A percentile compares a stretch with the other conserved stretches of the same genome.
phyloP scores from a whole-genome alignment of 208 protist genomes.

The Trypanosoma theileri region DNA sequence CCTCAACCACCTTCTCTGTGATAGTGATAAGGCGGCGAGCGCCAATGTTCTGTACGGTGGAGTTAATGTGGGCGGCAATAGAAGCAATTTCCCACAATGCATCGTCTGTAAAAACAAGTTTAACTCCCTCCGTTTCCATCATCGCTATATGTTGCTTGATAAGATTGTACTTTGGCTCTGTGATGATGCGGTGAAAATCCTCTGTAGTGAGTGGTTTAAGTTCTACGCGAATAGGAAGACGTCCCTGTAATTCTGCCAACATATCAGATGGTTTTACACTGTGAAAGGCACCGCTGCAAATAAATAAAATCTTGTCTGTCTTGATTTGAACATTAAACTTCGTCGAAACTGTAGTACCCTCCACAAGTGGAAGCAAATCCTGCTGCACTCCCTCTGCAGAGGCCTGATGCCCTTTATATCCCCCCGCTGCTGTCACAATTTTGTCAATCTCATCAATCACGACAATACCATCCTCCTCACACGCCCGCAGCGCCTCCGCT shows the following conservation, averaged over 20 bases:
- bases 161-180: constrained; percentile 97
- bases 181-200: constrained; percentile 97
- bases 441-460: constrained; percentile 99
- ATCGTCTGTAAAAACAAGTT: constrained; percentile 94
- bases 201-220: constrained; percentile 95
- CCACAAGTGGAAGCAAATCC: constrained; percentile 97
- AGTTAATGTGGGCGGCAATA: constrained; percentile 95
- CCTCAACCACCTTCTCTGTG: constrained; percentile 96
- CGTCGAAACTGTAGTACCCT: constrained; percentile 96
- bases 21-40: constrained; percentile 97
- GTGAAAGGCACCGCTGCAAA: constrained; percentile 98
- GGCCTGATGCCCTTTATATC: constrained; percentile 92
- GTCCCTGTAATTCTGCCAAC: constrained; percentile 95
- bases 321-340: constrained; percentile 97
- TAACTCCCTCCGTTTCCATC: constrained; percentile 95
- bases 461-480: constrained; percentile 98
- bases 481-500: constrained; percentile 92
- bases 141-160: constrained; percentile 94
- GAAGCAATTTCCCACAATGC: constrained; percentile 94
- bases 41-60: constrained; percentile 97
- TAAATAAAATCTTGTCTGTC: constrained; percentile 98
- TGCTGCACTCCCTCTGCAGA: constrained; percentile 97
- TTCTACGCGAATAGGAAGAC: constrained; percentile 98
- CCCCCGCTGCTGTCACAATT: constrained; percentile 91
- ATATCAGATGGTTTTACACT: constrained; percentile 93